Conservation (phyloP, 768 basidiomycete species). For the Tephrocybe sp. region DNA sequence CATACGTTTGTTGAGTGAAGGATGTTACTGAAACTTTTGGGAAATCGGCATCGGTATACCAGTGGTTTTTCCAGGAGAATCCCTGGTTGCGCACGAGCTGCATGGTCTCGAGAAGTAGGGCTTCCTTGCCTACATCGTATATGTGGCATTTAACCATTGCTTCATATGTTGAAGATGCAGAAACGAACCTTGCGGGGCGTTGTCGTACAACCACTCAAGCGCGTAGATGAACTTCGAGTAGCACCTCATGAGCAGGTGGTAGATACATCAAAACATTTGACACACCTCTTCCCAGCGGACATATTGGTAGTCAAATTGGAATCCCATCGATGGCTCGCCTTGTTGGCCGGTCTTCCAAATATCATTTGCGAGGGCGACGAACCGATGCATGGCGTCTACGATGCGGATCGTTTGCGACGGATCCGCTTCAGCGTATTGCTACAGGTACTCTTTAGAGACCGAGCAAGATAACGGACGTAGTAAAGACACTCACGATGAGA, state of each 20-base stretch:
- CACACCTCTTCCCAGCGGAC: constrained; percentile 43
- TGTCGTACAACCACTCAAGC: constrained; percentile 41
- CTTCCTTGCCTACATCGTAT: constrained; percentile 29
- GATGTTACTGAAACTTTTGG: constrained; percentile 29
- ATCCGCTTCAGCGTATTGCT: constrained; percentile 47
- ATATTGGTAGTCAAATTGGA: constrained; percentile 42
- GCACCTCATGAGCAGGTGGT: not conserved
- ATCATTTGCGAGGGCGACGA: constrained; percentile 31
- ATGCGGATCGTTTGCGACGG: constrained; percentile 34
- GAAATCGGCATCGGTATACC: constrained; percentile 37
- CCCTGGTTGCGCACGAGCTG: constrained; percentile 36
- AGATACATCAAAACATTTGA: not conserved
- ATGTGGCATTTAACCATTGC: not conserved
- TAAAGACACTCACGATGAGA: constrained; percentile 28
- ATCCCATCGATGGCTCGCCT: constrained; percentile 35
- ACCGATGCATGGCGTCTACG: constrained; percentile 37
- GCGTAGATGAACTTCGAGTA: constrained; percentile 31
- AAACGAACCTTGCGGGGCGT: constrained; percentile 34
- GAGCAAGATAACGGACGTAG: not conserved
- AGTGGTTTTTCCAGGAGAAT: constrained; percentile 42
- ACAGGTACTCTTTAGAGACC: not conserved
- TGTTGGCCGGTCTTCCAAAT: constrained; percentile 36
- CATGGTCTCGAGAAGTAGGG: constrained; percentile 39
- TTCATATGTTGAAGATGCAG: not conserved
- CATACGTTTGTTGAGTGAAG: constrained; percentile 33